A percentile compares a stretch with the other conserved stretches of the same genome.
These are phyloP conservation scores for Ramichloridium luteum DNA, from an alignment of 2,329 filamentous ascomycete genomes.

Conservation along the genomic window DNA sequence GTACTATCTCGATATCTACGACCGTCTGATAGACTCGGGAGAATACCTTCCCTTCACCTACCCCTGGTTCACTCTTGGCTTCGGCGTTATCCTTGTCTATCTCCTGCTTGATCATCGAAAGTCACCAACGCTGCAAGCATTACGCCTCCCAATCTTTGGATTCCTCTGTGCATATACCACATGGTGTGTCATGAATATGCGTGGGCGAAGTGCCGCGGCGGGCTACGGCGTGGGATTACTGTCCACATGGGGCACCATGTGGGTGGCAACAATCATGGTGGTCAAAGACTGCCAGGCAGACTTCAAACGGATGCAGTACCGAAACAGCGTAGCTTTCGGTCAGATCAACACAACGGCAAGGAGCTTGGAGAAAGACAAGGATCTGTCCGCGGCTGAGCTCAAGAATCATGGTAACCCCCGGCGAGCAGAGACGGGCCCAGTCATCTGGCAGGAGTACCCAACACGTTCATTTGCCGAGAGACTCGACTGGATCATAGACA, in stretches of 20 bases:
- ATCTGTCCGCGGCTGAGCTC: conserved; percentile 3
- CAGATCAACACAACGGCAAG: conserved; percentile 7
- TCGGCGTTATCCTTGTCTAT: conserved; percentile 34
- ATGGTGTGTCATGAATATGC: conserved; percentile 33
- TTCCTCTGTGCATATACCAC: conserved; percentile 32
- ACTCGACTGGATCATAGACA: conserved; percentile 45
- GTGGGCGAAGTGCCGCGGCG: conserved; percentile 38
- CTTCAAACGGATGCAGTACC: conserved; percentile 43
- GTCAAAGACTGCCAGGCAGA: conserved; percentile 44
- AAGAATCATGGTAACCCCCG: not conserved
- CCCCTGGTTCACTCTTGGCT: conserved; percentile 30
- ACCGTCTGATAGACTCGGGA: conserved; percentile 27
- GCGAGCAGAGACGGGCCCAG: conserved; percentile 5
- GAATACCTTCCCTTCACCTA: conserved; percentile 32
- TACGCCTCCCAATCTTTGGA: conserved; percentile 36
- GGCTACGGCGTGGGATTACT: conserved; percentile 45
- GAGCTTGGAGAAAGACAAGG: conserved; percentile 1
- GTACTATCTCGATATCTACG: conserved; percentile 30
- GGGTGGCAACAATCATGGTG: conserved; percentile 40
- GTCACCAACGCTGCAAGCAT: conserved; percentile 27
- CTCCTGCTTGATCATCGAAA: conserved; percentile 39
- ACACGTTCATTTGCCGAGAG: conserved; percentile 36
- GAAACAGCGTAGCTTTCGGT: conserved; percentile 4
- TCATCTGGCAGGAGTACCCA: conserved; percentile 45
- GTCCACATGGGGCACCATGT: conserved; percentile 42